phyloP scores from a whole-genome alignment of 306 rosid genomes.

The Prinsepia uniflora region DNA sequence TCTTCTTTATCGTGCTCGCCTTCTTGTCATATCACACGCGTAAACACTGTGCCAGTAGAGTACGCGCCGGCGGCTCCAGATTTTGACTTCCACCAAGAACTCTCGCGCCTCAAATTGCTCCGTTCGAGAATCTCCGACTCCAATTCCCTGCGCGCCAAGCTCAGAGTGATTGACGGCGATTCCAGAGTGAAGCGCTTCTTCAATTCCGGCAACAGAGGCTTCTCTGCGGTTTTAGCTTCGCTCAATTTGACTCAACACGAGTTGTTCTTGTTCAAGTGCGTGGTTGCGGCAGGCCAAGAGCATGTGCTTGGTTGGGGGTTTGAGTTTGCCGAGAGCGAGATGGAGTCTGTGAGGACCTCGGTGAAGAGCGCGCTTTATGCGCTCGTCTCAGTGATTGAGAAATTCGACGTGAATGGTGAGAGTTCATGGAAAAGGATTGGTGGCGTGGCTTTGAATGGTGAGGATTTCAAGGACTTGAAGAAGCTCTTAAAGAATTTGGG shows the following conservation, averaged over 20 bases:
- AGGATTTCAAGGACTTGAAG: slow-evolving; percentile 55
- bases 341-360: slow-evolving; percentile 39
- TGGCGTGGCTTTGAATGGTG: slow-evolving; percentile 41
- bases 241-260: slow-evolving; percentile 35
- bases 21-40: slow-evolving; percentile 41
- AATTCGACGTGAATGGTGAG: slow-evolving; percentile 36
- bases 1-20: slow-evolving; percentile 11
- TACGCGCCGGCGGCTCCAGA: slow-evolving; percentile 55
- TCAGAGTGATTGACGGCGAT: slow-evolving; percentile 49
- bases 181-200: slow-evolving; percentile 65
- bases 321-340: slow-evolving; percentile 28
- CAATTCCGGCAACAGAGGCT: slow-evolving; percentile 28
- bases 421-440: slow-evolving; percentile 32
- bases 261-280: slow-evolving; percentile 57
- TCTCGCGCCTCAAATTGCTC: slow-evolving; percentile 52
- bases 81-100: slow-evolving; percentile 51
- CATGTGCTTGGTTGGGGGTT: slow-evolving; percentile 53
- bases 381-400: slow-evolving; percentile 73
- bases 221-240: slow-evolving; percentile 35
- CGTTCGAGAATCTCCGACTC: slow-evolving; percentile 43
- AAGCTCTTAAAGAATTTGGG: slow-evolving; percentile 54
- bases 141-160: slow-evolving; percentile 33
- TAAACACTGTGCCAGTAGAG: slow-evolving; percentile 62
- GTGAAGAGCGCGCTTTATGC: slow-evolving; percentile 67
- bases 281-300: slow-evolving; percentile 87